Evolutionary conservation across 1,284 basidiomycete genomes (phyloP), one percentile per base, ranked within the genome.

Genomic region (Fistulinella cinereoalba): DNA sequence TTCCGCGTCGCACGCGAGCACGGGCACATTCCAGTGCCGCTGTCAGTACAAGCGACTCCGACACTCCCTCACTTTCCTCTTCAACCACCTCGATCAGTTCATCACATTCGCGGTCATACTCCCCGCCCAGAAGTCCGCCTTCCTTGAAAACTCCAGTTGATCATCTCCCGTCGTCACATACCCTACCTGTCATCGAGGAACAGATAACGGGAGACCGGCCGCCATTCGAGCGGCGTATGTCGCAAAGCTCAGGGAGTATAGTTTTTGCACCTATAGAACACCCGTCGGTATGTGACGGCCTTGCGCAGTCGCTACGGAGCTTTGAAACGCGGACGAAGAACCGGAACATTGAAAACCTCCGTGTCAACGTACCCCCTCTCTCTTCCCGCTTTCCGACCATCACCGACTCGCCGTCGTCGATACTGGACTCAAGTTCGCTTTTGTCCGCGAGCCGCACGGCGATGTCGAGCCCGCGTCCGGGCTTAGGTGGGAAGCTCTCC

Each of bases 61-160:
- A 76, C 49, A 72, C 69, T 8, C 75, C 74, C 11, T 75, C 73
- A 12, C 60, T 76, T 27, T 62, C 67, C 21, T 74, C 69, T 13
- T 71, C 73, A 6, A 60, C 46, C 4, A 66, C 66, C 2, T 75
- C 74, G 2, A 57, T 53, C 47, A 73, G 71, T 48, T 75, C 74
- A 4, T 66, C 60, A 13, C 61, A 64, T 43, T 73, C 70, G 23
- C 58, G 63, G 33, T 58, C 61, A 24, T 46, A 51, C 40, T 70
- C 70, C 5, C 71, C 72, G 3, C 66, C 67, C 0, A 47, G 60
- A 44, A 75, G 69, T 44, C 70, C 73, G 3, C 52, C 46, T 5
- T 57, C 57, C 22, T 44, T 64, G 18, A 56, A 51, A 39, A 66
- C 66, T 10, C 61, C 64, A 11, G 4, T 61, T 13, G 64, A 66